These are phyloP conservation scores for Marasmius sp. DNA, from an alignment of 1,284 basidiomycete genomes.

Conservation along the genomic window DNA sequence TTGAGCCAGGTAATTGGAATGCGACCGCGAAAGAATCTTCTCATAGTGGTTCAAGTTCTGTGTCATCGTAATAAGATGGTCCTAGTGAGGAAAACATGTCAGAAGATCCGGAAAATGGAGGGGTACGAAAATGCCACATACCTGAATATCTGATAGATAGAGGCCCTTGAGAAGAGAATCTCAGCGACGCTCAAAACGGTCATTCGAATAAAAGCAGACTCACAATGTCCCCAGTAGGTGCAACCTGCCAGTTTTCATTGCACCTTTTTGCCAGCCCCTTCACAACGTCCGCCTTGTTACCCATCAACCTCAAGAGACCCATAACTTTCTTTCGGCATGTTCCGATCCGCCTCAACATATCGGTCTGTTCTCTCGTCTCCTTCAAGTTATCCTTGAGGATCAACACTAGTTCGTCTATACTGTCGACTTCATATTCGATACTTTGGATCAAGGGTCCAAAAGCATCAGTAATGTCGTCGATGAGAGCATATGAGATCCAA, in stretches of 20 bases:
- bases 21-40: constrained; percentile 97
- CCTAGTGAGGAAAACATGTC: constrained; percentile 41
- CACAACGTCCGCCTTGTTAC: constrained; percentile 99
- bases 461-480: constrained; percentile 99
- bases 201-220: constrained; percentile 26
- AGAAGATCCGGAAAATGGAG: background rate
- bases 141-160: constrained; percentile 91
- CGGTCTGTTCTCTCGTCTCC: constrained; percentile 55
- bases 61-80: constrained; percentile 99
- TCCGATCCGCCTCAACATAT: constrained; percentile 82
- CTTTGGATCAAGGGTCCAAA: constrained; percentile 98
- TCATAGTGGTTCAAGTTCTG: constrained; percentile 99
- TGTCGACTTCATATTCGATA: constrained; percentile 99
- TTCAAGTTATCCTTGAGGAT: constrained; percentile 88
- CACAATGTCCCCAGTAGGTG: constrained; percentile 96
- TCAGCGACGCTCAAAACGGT: constrained; percentile 2
- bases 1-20: constrained; percentile 99
- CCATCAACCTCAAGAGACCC: constrained; percentile 95
- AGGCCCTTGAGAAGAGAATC: constrained; percentile 61
- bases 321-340: constrained; percentile 99
- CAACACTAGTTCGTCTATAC: constrained; percentile 96
- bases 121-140: constrained; percentile 18
- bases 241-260: constrained; percentile 99
- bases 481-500: constrained; percentile 99
- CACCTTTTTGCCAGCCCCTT: constrained; percentile 98